Conservation (phyloP, 768 basidiomycete genomes). For the Lactarius deliciosus region DNA sequence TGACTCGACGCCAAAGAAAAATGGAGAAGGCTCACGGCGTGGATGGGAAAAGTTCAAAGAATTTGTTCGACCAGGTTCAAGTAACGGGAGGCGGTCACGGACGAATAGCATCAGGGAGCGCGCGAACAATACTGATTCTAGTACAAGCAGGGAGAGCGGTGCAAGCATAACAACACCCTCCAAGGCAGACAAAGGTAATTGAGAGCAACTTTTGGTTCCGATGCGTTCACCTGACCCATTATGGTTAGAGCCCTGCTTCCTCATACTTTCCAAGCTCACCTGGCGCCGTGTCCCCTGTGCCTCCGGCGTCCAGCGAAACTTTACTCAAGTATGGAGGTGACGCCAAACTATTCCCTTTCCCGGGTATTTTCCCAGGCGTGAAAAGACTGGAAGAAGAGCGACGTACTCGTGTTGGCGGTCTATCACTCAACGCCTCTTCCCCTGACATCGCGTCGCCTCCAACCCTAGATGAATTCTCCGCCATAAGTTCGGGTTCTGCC, state of each 20-base stretch:
- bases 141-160: conserved; percentile 32
- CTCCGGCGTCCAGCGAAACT: conserved; percentile 69
- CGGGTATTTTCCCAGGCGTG: conserved; percentile 88
- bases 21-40: conserved; percentile 53
- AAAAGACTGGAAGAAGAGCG: conserved; percentile 69
- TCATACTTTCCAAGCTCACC: conserved; percentile 48
- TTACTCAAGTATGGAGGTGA: conserved; percentile 65
- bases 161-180: conserved; percentile 26
- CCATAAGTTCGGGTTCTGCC: conserved; percentile 43
- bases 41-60: conserved; percentile 75
- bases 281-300: conserved; percentile 72
- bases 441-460: conserved; percentile 49
- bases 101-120: conserved; percentile 72
- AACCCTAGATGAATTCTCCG: conserved; percentile 46
- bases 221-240: conserved; percentile 1
- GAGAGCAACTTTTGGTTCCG: neutral
- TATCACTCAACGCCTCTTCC: conserved; percentile 49
- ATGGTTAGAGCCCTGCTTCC: conserved; percentile 22
- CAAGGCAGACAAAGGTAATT: conserved; percentile 27
- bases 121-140: conserved; percentile 59
- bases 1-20: conserved; percentile 50
- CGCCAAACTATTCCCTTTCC: conserved; percentile 86
- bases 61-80: conserved; percentile 64
- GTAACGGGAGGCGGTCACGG: conserved; percentile 71
- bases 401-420: conserved; percentile 55